Base-by-base conservation (phyloP, 495 filamentous ascomycete genomes). In the Cryomyces minteri region DNA sequence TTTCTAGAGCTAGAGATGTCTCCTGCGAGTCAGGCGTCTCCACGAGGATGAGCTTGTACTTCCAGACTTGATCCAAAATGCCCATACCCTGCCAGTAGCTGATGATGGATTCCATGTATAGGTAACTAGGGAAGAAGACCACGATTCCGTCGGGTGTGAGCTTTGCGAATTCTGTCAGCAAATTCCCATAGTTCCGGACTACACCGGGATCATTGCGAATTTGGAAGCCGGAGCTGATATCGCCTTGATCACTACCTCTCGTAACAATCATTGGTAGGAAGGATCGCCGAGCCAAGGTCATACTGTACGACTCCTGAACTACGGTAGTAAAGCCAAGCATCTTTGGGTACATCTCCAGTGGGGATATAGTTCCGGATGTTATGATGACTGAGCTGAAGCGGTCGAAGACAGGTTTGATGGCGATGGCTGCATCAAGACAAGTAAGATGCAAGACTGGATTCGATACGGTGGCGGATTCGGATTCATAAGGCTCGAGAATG, bases 81-180 rank as follows among this genome's bases (percentile, higher is more conserved):
- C 84, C 85, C 85, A 95, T 94, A 47, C 85, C 82, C 58, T 96
- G 90, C 92, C 92, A 99, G 80, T 94, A 94, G 60, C 77, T 84
- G 57, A 99, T 94, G 57, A 96, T 95, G 34, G 79, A 84, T 56
- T 99, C 92, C 92, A 99, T 96, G 67, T 99, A 99, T 3, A 99
- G 73, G 56, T 99, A 99, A 1, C 84, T 92, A 0, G 92, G 92
- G 62, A 99, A 99, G 70, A 99, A 99, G 41, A 99, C 92, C 32
- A 96, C 90, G 62, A 99, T 77, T 43, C 92, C 92, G 54, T 99
- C 92, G 0, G 92, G 92, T 0, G 90, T 96, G 51, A 95, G 77
- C 59, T 82, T 87, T 33, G 85, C 76, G 55, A 99, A 95, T 55
- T 96, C 92, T 28, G 85, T 84, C 12, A 99, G 66, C 5, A 99